Percentiles rank a stretch among this genome's conserved stretches.
Conservation (phyloP, 768 basidiomycete genomes). For the Jaapia argillacea region DNA sequence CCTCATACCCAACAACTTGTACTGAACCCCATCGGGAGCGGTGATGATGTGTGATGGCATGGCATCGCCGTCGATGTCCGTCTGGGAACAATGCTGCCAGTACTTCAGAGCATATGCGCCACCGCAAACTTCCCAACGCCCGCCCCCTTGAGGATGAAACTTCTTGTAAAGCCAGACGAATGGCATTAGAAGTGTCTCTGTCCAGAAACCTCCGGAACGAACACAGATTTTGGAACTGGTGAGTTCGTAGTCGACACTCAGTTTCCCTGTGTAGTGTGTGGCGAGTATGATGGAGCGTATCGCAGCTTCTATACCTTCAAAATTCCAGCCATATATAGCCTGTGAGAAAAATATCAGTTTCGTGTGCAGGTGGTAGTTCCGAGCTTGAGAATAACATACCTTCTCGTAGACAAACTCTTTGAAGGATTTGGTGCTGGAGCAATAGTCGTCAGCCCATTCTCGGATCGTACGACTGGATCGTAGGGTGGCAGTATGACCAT, state of each 20-base stretch:
- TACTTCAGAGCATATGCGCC: conserved; percentile 67
- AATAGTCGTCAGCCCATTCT: conserved; percentile 81
- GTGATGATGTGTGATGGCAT: conserved; percentile 5
- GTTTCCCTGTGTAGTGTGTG: conserved; percentile 26
- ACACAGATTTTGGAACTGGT: conserved; percentile 51
- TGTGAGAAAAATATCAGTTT: conserved; percentile 14
- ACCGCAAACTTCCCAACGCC: conserved; percentile 67
- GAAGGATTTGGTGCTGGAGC: conserved; percentile 53
- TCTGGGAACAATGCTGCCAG: conserved; percentile 5
- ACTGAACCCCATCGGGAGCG: too few species aligned
- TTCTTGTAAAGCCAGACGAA: conserved; percentile 76
- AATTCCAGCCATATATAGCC: conserved; percentile 52
- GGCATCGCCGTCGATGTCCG: conserved; percentile 17
- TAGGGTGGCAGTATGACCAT: conserved; percentile 15
- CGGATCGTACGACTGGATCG: conserved; percentile 53
- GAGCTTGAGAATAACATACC: conserved; percentile 21
- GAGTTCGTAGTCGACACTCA: conserved; percentile 25
- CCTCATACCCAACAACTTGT: conserved; percentile 43
- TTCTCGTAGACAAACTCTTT: conserved; percentile 76
- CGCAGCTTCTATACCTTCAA: conserved; percentile 29
- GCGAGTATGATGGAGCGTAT: conserved; percentile 26
- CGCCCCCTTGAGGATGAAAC: conserved; percentile 58
- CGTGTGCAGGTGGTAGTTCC: neutral
- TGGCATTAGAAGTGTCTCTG: conserved; percentile 64
- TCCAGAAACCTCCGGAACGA: conserved; percentile 58